A percentile compares a stretch with the other conserved stretches of the same genome.
phyloP scores from a whole-genome alignment of 306 rosid species.

The Pterocarpus santalinus region DNA sequence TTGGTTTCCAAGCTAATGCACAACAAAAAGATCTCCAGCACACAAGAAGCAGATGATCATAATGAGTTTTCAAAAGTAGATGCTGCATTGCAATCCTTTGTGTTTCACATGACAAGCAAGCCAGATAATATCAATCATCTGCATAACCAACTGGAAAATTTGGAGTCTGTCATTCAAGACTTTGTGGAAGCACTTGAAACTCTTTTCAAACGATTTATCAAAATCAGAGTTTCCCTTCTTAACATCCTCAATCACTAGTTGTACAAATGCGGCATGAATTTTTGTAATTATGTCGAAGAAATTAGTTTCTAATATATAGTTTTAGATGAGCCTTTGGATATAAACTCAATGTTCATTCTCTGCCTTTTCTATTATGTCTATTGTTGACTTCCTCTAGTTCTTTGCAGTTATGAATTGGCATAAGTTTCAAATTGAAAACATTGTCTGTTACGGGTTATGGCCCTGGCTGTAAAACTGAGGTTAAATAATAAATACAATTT shows the following conservation, averaged over 20 bases:
- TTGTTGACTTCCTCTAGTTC: conserved; percentile 12
- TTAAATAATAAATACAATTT: background rate
- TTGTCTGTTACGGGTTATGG: background rate
- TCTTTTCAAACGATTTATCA: conserved; percentile 56
- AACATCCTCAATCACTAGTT: conserved; percentile 60
- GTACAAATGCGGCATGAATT: conserved; percentile 11
- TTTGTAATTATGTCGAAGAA: conserved; percentile 40
- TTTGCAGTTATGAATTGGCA: background rate
- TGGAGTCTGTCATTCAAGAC: conserved; percentile 58
- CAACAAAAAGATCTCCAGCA: conserved; percentile 38
- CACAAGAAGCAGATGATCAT: conserved; percentile 43
- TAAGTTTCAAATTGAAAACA: conserved; percentile 19
- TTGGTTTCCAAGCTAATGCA: conserved; percentile 57
- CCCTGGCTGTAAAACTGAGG: conserved; percentile 1
- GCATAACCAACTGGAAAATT: conserved; percentile 49
- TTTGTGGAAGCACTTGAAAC: conserved; percentile 55
- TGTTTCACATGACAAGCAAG: conserved; percentile 46
- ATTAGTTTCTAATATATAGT: conserved; percentile 38
- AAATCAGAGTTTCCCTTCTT: conserved; percentile 59
- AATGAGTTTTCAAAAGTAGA: conserved; percentile 62
- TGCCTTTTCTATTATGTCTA: background rate
- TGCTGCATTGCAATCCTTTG: conserved; percentile 59
- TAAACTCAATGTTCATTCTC: background rate
- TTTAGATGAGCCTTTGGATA: conserved; percentile 16
- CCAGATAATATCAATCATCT: conserved; percentile 44